Base-by-base conservation (phyloP, 768 basidiomycete species). In the Suillus clintonianus region DNA sequence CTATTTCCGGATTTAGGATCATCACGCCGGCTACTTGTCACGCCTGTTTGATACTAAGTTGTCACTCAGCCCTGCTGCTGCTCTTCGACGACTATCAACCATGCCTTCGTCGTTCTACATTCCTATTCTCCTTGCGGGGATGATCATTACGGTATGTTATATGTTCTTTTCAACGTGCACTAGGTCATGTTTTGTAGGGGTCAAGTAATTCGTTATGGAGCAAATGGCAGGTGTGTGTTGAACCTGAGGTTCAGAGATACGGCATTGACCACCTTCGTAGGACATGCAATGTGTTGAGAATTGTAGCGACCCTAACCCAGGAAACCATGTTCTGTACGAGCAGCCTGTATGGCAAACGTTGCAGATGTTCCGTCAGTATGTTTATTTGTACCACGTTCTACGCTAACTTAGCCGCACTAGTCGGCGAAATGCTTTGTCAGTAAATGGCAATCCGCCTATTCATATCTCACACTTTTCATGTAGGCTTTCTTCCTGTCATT, bases 271-370 rank as follows among this genome's bases (percentile, higher is more conserved):
- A 47, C 22, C 41, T 30, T 55, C 58, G 14, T 65, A 91, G 89
- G 97, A 99, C 75, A 97, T 97, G 93, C 94, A 97, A 88, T 99
- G 97, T 72, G 96, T 98, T 50, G 94, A 94, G 83, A 92, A 96
- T 76, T 99, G 97, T 75, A 74, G 75, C 54, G 83, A 89, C 67
- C 84, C 85, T 42, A 80, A 92, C 75, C 84, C 88, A 2, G 65
- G 71, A 4, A 79, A 80, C 41, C 87, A 85, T 61, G 82, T 95
- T 56, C 83, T 93, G 36, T 99, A 92, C 74, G 95, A 98, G 72
- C 97, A 98, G 75, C 95, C 95, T 5, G 94, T 97, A 30, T 92
- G 94, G 91, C 93, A 95, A 77, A 93, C 88, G 15, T 83, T 94
- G 45, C 91, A 93, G 76, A 95, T 94, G 92, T 94, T 93, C 77